phyloP scores from a whole-genome alignment of 352 stramenopile species.

The Phytophthora cryptogea region DNA sequence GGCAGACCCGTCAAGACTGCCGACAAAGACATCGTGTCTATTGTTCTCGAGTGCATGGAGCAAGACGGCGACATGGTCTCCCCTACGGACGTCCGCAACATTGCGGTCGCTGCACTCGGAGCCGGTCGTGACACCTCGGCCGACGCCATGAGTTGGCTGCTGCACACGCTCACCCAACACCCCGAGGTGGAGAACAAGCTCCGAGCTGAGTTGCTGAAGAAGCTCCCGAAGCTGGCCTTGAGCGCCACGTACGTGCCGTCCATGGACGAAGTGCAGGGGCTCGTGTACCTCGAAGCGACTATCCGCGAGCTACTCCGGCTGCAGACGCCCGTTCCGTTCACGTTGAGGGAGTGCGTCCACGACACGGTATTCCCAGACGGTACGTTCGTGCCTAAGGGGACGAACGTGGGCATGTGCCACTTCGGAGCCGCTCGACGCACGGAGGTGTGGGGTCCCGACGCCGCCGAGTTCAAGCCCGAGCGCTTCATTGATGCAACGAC shows the following conservation, averaged over 20 bases:
- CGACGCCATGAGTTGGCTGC: slow-evolving; percentile 60
- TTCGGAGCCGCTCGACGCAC: slow-evolving; percentile 56
- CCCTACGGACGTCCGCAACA: slow-evolving; percentile 55
- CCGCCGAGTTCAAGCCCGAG: slow-evolving; percentile 34
- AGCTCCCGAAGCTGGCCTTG: slow-evolving; percentile 39
- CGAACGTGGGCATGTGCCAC: slow-evolving; percentile 48
- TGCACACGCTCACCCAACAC: slow-evolving; percentile 64
- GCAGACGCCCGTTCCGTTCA: slow-evolving; percentile 50
- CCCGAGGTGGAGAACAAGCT: slow-evolving; percentile 48
- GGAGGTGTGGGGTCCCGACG: slow-evolving; percentile 68
- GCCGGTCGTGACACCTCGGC: slow-evolving; percentile 70
- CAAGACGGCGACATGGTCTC: slow-evolving; percentile 30
- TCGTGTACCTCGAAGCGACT: slow-evolving; percentile 66
- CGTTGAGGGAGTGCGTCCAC: slow-evolving; percentile 35
- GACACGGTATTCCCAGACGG: slow-evolving; percentile 69
- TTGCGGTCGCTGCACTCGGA: slow-evolving; percentile 67
- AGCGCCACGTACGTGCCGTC: slow-evolving; percentile 35
- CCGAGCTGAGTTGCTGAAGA: slow-evolving; percentile 44
- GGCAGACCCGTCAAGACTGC: slow-evolving; percentile 10
- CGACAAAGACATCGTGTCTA: slow-evolving; percentile 37
- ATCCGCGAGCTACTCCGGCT: slow-evolving; percentile 70
- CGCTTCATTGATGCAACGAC: slow-evolving; percentile 54
- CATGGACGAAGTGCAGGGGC: slow-evolving; percentile 48
- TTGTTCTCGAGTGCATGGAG: slow-evolving; percentile 38
- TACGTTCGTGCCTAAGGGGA: slow-evolving; percentile 61